Conservation (phyloP, 176 grass and related monocot genomes). For the Rhynchospora pubera region DNA sequence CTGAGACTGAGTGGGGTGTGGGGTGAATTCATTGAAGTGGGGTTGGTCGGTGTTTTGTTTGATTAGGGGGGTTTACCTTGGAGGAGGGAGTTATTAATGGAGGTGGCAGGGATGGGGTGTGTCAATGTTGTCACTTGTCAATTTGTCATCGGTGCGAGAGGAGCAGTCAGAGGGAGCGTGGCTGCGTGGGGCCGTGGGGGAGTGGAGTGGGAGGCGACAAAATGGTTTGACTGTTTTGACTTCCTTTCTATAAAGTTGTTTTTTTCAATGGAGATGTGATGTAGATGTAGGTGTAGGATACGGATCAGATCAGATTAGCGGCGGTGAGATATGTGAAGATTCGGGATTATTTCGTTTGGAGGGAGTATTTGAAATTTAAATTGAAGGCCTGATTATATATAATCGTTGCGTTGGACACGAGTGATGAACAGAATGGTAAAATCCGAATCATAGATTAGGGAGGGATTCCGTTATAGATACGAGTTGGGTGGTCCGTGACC, state of each 20-base stretch:
- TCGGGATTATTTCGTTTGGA: background rate
- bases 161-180: background rate
- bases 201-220: conserved; percentile 10
- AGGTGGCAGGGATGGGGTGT: background rate
- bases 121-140: background rate
- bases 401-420: background rate
- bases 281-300: background rate
- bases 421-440: background rate
- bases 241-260: background rate
- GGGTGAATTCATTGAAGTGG: background rate
- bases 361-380: background rate
- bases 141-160: background rate
- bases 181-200: no score
- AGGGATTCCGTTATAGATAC: background rate
- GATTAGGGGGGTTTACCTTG: background rate
- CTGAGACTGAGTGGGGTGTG: no score
- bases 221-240: conserved; percentile 5
- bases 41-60: conserved; percentile 1
- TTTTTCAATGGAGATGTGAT: background rate
- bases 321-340: background rate
- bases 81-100: conserved; percentile 10
- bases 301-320: background rate
- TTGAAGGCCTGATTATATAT: background rate
- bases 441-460: background rate
- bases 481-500: background rate